Conservation (phyloP, 257 asterid species). For the Galeopsis tetrahit region DNA sequence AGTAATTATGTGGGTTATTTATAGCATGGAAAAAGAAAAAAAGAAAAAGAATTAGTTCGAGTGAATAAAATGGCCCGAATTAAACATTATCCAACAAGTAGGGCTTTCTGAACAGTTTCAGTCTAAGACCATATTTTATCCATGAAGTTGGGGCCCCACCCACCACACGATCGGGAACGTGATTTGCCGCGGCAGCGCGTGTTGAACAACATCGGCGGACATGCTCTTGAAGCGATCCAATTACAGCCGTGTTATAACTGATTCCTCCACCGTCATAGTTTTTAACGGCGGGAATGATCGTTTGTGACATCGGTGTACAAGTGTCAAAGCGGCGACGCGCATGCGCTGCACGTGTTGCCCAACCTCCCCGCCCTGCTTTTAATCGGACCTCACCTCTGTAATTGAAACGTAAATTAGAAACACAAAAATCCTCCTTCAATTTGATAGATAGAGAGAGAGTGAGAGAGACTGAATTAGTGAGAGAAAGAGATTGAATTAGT, state of each 20-base stretch:
- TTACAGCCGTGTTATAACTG: neutral
- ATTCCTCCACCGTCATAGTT: neutral
- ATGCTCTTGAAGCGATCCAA: neutral
- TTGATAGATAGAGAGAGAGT: neutral
- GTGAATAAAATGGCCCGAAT: too few relatives aligned
- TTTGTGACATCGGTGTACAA: conserved; percentile 19
- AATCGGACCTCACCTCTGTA: conserved; percentile 21
- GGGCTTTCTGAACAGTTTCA: too few relatives aligned
- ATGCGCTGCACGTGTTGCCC: conserved; percentile 36
- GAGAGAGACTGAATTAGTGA: neutral
- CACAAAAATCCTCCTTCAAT: neutral
- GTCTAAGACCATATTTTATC: neutral
- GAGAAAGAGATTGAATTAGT: neutral
- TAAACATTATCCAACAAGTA: too few relatives aligned
- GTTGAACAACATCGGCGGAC: neutral
- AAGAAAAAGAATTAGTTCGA: too few relatives aligned
- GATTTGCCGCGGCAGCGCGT: conserved; percentile 42
- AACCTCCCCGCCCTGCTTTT: conserved; percentile 18
- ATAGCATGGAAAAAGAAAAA: too few relatives aligned
- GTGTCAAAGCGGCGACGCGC: conserved; percentile 38
- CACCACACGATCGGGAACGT: neutral
- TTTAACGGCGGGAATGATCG: conserved; percentile 20
- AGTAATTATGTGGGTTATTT: too few relatives aligned
- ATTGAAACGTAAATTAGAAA: conserved; percentile 8
- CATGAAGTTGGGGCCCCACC: neutral